Evolutionary conservation across 1,139 yeast genomes (phyloP), one percentile per base, ranked within the genome.

Genomic region (Saccharomycopsis hybrid): DNA sequence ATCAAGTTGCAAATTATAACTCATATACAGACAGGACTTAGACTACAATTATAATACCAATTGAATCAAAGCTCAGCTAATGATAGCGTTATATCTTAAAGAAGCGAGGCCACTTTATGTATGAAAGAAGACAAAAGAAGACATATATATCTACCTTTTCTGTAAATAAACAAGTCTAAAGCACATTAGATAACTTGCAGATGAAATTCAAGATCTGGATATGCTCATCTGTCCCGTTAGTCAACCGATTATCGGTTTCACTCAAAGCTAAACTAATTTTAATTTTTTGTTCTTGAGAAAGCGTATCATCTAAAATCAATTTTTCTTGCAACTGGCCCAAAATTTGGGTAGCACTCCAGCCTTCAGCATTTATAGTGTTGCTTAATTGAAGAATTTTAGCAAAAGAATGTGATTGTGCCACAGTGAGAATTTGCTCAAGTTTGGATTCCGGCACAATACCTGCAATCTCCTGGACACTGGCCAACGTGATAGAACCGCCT

Each of bases 171-270:
- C n/a, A n/a, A n/a, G n/a, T n/a, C 49, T 62, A 71, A 49, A 74
- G 54, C 35, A 68, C 62, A 50, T 69, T 68, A 1, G 86, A 71
- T 2, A 87, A 69, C 58, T 81, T 77, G 48, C 83, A 66, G 50
- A 82, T 67, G 57, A 89, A 71, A 59, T 87, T 85, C 57, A 92
- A 72, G 36, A 94, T 64, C 60, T 88, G 96, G 37, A 94, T 69
- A 55, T 85, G 90, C 63, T 94, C 99, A 62, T 89, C 95, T 3
- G 96, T 80, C 13, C 99, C 98, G 60, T 82, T 88, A 49, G 82
- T 77, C 54, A 94, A 70, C 53, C 82, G 74, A 49, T 78, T 74
- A 63, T 94, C 98, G 0, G 89, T 75, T 44, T 82, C 84, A 56
- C 90, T 87, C 40, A 94, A 67, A 2, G 78, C 66, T 62, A 72